A percentile compares a stretch with the other conserved stretches of the same genome.
Conservation (phyloP, 2,329 filamentous ascomycete species). For the Sporothrix euskadiensis region DNA sequence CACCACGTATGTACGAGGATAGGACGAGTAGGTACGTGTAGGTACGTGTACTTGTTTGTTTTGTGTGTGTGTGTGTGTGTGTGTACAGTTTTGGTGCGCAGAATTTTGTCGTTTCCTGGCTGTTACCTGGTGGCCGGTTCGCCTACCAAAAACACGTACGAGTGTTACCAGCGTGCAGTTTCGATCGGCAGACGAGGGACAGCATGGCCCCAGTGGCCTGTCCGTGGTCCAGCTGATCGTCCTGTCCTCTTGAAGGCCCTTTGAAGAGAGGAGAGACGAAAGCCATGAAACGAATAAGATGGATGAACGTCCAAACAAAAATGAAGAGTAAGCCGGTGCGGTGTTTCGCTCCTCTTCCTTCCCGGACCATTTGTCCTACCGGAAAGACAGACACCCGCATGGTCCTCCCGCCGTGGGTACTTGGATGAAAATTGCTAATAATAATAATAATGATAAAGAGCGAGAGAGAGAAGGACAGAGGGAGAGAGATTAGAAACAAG, state of each 20-base stretch:
- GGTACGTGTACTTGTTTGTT: background rate
- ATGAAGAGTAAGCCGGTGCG: background rate
- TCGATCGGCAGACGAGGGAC: background rate
- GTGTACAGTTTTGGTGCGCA: too few relatives aligned
- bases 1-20: background rate
- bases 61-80: background rate
- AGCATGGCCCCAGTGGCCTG: background rate
- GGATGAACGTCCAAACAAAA: background rate
- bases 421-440: too few relatives aligned
- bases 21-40: background rate
- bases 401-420: background rate
- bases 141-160: background rate
- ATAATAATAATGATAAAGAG: too few relatives aligned
- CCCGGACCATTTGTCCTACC: background rate
- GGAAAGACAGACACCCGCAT: conserved; percentile 3
- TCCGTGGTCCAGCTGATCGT: background rate
- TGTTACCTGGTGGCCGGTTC: background rate
- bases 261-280: background rate
- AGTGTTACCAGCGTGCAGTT: background rate
- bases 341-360: background rate
- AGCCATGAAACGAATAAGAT: background rate
- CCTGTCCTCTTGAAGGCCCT: background rate
- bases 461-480: too few relatives aligned
- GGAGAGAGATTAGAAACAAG: background rate
- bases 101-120: background rate